Percentiles rank a stretch among this genome's conserved stretches.
These are phyloP conservation scores for Ammopiptanthus mongolicus DNA, from an alignment of 306 rosid species.

Conservation along the genomic window DNA sequence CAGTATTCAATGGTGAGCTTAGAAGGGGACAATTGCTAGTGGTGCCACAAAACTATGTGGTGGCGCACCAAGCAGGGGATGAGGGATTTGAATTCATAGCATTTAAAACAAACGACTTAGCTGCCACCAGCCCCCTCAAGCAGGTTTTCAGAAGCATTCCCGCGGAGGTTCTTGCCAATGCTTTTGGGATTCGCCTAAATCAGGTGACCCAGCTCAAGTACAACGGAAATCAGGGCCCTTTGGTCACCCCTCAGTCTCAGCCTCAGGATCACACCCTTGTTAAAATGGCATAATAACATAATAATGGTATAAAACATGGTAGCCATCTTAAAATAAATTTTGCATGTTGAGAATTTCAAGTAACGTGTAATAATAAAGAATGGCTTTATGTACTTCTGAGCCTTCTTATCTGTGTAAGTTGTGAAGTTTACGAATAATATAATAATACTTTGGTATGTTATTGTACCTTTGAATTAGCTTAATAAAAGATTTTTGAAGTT, in stretches of 20 bases:
- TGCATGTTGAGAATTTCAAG: not conserved
- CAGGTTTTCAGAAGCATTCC: conserved; percentile 37
- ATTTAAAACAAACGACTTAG: conserved; percentile 55
- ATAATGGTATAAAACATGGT: not conserved
- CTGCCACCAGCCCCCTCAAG: conserved; percentile 33
- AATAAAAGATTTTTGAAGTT: too few relatives aligned
- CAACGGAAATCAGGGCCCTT: conserved; percentile 16
- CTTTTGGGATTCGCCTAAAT: conserved; percentile 22
- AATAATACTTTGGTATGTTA: not conserved
- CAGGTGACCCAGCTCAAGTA: conserved; percentile 41
- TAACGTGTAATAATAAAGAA: not conserved
- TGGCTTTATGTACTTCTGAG: not conserved
- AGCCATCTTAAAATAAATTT: conserved; percentile 9
- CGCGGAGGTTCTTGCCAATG: conserved; percentile 37
- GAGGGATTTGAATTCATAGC: conserved; percentile 55
- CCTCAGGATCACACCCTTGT: not conserved
- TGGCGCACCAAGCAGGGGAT: conserved; percentile 34
- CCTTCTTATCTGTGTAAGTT: not conserved
- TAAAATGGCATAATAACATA: not conserved
- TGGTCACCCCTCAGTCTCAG: conserved; percentile 26
- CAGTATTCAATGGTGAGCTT: conserved; percentile 36
- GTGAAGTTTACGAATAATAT: not conserved
- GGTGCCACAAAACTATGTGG: conserved; percentile 60
- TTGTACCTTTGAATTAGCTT: too few relatives aligned
- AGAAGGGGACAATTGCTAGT: conserved; percentile 39